Evolutionary conservation across 768 basidiomycete genomes (phyloP).

Genomic region (Hydnomerulius pinastri): DNA sequence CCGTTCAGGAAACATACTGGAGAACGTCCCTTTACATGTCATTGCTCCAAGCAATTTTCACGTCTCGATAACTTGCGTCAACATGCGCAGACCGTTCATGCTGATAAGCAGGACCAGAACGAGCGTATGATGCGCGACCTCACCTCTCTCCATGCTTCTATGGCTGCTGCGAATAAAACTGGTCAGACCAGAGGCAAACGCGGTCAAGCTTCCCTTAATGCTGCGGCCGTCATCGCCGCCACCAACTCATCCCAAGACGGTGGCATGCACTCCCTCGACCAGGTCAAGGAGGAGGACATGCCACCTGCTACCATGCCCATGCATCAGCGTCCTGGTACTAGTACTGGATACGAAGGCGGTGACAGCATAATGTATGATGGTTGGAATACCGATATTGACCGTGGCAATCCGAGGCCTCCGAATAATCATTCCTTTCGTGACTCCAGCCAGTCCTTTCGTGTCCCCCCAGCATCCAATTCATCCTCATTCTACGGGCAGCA

Average conservation of each 20-base stretch:
- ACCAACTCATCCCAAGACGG: slow-evolving; percentile 17
- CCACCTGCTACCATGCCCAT: slow-evolving; percentile 27
- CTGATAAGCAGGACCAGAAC: slow-evolving; percentile 89
- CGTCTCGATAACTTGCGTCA: slow-evolving; percentile 96
- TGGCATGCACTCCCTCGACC: slow-evolving; percentile 22
- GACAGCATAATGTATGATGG: slow-evolving; percentile 28
- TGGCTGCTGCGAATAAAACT: slow-evolving; percentile 58
- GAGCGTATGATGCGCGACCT: slow-evolving; percentile 91
- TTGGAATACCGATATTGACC: slow-evolving; percentile 42
- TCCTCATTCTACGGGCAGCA: slow-evolving; percentile 41
- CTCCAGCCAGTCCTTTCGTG: slow-evolving; percentile 83
- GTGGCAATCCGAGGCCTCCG: slow-evolving; percentile 37
- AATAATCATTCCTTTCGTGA: slow-evolving; percentile 75
- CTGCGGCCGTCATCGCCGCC: slow-evolving; percentile 19
- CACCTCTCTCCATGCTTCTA: slow-evolving; percentile 77
- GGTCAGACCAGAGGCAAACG: slow-evolving; percentile 42
- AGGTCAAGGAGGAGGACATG: slow-evolving; percentile 47
- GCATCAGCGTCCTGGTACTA: slow-evolving; percentile 68
- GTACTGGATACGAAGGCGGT: slow-evolving; percentile 68
- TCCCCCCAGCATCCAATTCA: slow-evolving; percentile 46
- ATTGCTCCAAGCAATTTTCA: slow-evolving; percentile 94
- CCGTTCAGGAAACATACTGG: slow-evolving; percentile 90
- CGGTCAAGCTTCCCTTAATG: slow-evolving; percentile 23
- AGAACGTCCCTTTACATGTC: slow-evolving; percentile 94
- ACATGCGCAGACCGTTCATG: slow-evolving; percentile 95